phyloP scores from a whole-genome alignment of 768 basidiomycete genomes.

The Pleurotus pulmonarius region DNA sequence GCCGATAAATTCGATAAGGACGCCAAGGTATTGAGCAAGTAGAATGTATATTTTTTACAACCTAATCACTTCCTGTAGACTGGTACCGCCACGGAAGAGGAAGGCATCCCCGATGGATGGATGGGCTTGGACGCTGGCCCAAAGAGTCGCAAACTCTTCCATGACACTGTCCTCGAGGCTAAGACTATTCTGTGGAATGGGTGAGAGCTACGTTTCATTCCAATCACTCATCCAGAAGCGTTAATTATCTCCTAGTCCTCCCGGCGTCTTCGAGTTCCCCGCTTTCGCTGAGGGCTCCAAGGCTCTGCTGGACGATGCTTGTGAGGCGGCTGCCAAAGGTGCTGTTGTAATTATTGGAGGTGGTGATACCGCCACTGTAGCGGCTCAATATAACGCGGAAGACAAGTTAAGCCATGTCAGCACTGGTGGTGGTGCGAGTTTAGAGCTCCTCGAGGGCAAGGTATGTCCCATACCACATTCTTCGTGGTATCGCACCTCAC shows the following conservation, averaged over 20 bases:
- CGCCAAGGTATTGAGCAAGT: constrained; percentile 50
- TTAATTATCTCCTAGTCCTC: constrained; percentile 54
- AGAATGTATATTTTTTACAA: neutral
- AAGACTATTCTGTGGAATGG: constrained; percentile 99
- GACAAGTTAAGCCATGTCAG: constrained; percentile 93
- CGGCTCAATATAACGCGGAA: constrained; percentile 81
- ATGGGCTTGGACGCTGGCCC: constrained; percentile 93
- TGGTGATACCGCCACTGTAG: constrained; percentile 95
- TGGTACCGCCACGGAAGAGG: constrained; percentile 68
- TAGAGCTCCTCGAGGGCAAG: constrained; percentile 98
- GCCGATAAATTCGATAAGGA: constrained; percentile 95
- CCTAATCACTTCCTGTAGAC: constrained; percentile 37
- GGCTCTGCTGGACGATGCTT: constrained; percentile 76
- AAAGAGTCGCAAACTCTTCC: constrained; percentile 79
- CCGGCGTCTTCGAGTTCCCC: constrained; percentile 97
- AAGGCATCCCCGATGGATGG: constrained; percentile 91
- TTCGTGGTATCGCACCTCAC: constrained; percentile 3
- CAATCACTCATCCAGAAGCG: neutral
- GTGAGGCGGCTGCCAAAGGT: constrained; percentile 83
- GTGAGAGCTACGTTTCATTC: constrained; percentile 33
- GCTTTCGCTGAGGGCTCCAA: constrained; percentile 85
- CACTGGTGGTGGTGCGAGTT: constrained; percentile 90
- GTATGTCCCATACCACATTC: constrained; percentile 33
- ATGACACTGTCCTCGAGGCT: constrained; percentile 72
- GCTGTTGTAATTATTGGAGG: constrained; percentile 94